A percentile compares a stretch with the other conserved stretches of the same genome.
Evolutionary conservation across 805 yeast genomes (phyloP).

Genomic region (baker's yeast (Saccharomyces cerevisiae)): DNA sequence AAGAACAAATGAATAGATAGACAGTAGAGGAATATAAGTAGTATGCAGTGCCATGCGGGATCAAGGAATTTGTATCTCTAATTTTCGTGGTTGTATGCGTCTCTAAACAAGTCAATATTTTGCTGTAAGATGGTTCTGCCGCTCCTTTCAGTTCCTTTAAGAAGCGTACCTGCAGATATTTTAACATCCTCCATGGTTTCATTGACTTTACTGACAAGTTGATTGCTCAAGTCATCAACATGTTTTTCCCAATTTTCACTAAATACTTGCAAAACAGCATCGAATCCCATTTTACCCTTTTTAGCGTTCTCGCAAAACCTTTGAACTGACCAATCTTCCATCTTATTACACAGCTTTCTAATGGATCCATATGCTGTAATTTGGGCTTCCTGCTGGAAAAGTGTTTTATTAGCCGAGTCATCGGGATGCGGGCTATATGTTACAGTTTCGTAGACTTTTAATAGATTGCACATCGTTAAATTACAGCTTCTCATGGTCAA

Average conservation of each 20-base stretch:
- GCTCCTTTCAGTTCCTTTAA: conserved; percentile 22
- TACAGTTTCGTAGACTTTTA: conserved; percentile 84
- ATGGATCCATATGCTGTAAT: conserved; percentile 78
- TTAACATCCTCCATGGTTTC: conserved; percentile 27
- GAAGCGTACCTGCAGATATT: conserved; percentile 16
- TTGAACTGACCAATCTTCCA: conserved; percentile 89
- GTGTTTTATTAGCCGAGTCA: conserved; percentile 45
- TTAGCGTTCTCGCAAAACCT: conserved; percentile 82
- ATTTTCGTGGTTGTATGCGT: conserved; percentile 11
- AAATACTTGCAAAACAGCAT: conserved; percentile 53
- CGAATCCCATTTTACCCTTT: conserved; percentile 79
- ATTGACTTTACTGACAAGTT: conserved; percentile 22
- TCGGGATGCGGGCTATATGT: conserved; percentile 60
- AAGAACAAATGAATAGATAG: background rate
- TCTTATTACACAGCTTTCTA: conserved; percentile 60
- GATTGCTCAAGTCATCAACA: conserved; percentile 25
- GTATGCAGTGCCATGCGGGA: background rate
- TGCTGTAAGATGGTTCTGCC: conserved; percentile 8
- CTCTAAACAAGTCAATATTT: conserved; percentile 11
- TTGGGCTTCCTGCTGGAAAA: conserved; percentile 75
- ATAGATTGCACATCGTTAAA: conserved; percentile 66
- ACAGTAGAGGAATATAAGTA: background rate
- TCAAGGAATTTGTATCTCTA: background rate
- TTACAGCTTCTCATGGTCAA: conserved; percentile 79
- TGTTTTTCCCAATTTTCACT: conserved; percentile 29